Evolutionary conservation across 352 stramenopile species (phyloP).

Genomic region (Elongisporangium undulatum): DNA sequence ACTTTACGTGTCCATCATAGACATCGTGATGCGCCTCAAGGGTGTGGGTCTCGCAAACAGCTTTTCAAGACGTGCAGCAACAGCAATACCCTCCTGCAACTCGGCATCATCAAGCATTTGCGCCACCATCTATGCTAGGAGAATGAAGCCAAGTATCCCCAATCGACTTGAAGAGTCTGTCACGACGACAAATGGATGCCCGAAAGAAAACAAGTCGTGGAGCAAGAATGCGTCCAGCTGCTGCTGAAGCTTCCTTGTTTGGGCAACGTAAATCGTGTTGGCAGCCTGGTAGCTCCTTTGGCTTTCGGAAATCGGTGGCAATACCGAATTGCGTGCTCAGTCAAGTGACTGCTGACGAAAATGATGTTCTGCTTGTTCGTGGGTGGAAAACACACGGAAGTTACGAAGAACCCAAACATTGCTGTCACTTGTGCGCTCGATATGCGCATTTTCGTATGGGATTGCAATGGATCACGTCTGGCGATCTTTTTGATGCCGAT

Average conservation of each 20-base stretch:
- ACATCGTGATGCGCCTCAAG: too few species aligned
- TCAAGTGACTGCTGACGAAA: not conserved
- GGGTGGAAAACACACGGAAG: conserved; percentile 52
- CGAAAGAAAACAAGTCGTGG: conserved; percentile 14
- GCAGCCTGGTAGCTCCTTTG: not conserved
- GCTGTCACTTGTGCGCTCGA: conserved; percentile 61
- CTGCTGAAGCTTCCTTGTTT: conserved; percentile 2
- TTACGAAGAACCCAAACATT: conserved; percentile 56
- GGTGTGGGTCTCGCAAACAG: too few species aligned
- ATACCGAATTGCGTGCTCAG: not conserved
- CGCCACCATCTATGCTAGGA: conserved; percentile 16
- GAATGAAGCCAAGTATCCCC: conserved; percentile 28
- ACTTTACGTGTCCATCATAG: too few species aligned
- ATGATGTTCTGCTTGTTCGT: conserved; percentile 29
- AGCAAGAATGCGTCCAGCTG: not conserved
- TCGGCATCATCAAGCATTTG: conserved; percentile 17
- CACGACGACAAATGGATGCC: conserved; percentile 19
- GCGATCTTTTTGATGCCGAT: conserved; percentile 62
- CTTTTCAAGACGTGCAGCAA: not conserved
- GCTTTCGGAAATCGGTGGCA: not conserved
- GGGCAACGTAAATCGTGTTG: not conserved
- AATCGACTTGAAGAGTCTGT: conserved; percentile 37
- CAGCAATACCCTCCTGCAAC: not conserved
- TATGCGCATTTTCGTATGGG: conserved; percentile 66
- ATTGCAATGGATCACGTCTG: conserved; percentile 56